Percentiles rank a stretch among this genome's conserved stretches.
Evolutionary conservation across 2,329 filamentous ascomycete genomes (phyloP).

Genomic region (Polychaeton citri): DNA sequence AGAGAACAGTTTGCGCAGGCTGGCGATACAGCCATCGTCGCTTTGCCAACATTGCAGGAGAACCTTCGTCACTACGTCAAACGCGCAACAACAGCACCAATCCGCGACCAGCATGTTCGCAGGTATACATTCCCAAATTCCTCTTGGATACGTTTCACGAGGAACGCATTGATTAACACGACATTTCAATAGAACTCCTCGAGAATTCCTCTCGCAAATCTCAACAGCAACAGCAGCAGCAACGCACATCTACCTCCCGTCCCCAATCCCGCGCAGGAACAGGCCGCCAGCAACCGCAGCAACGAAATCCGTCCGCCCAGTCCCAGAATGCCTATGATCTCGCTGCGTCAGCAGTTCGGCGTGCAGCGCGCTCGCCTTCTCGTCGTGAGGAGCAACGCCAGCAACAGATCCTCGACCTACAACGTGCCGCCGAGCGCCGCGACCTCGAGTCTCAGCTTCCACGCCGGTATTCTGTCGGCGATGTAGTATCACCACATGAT

Average conservation of each 20-base stretch:
- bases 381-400: not conserved
- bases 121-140: constrained; percentile 3
- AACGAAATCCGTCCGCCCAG: not conserved
- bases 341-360: constrained; percentile 3
- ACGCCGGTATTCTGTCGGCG: constrained; percentile 61
- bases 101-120: constrained; percentile 14
- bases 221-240: not conserved
- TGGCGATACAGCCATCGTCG: constrained; percentile 11
- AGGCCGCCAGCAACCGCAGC: too few species aligned
- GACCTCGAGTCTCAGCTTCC: constrained; percentile 52
- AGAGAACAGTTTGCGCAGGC: constrained; percentile 1
- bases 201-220: constrained; percentile 4
- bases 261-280: too few species aligned
- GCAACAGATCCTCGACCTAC: constrained; percentile 9
- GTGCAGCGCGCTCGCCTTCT: constrained; percentile 3
- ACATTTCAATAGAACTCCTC: constrained; percentile 3
- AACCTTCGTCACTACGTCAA: constrained; percentile 10
- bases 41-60: constrained; percentile 17
- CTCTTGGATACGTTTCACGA: not conserved
- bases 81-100: constrained; percentile 9
- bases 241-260: constrained; percentile 1
- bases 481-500: constrained; percentile 86
- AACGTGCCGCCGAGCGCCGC: constrained; percentile 17
- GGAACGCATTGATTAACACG: not conserved
- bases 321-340: constrained; percentile 5